Percentiles rank a stretch among this genome's conserved stretches.
Evolutionary conservation across 2,329 filamentous ascomycete species (phyloP).

Genomic region (Phyllosticta capitalensis): DNA sequence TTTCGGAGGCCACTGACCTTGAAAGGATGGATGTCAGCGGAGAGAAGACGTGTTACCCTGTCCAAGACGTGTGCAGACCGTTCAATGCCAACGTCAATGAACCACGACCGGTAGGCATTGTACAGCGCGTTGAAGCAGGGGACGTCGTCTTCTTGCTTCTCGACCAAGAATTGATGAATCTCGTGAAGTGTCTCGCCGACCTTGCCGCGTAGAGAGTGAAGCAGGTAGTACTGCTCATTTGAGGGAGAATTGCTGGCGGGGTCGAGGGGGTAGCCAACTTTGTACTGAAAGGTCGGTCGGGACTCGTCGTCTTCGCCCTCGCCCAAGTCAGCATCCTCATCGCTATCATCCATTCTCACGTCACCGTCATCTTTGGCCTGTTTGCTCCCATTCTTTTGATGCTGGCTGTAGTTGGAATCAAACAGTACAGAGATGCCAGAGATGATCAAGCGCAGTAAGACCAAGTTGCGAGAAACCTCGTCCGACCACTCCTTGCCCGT

Average conservation of each 20-base stretch:
- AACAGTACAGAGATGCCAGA: slow-evolving; percentile 87
- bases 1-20: slow-evolving; percentile 91
- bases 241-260: slow-evolving; percentile 35
- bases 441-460: slow-evolving; percentile 77
- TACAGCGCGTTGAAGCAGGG: slow-evolving; percentile 90
- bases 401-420: slow-evolving; percentile 47
- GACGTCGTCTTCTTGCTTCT: slow-evolving; percentile 89
- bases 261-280: slow-evolving; percentile 73
- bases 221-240: slow-evolving; percentile 55
- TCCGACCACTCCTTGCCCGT: slow-evolving; percentile 99
- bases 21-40: slow-evolving; percentile 81
- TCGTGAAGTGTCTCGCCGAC: slow-evolving; percentile 72
- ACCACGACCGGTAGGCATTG: slow-evolving; percentile 88
- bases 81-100: slow-evolving; percentile 94
- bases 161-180: slow-evolving; percentile 73
- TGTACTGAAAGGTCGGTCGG: slow-evolving; percentile 78
- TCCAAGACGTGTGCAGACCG: slow-evolving; percentile 89
- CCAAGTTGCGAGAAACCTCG: slow-evolving; percentile 82
- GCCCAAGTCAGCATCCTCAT: slow-evolving; percentile 44
- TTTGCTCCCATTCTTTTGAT: slow-evolving; percentile 32
- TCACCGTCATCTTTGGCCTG: slow-evolving; percentile 36
- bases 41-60: slow-evolving; percentile 72
- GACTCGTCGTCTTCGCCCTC: slow-evolving; percentile 72
- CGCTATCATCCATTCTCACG: slow-evolving; percentile 31
- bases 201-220: slow-evolving; percentile 72